Evolutionary conservation across 495 filamentous ascomycete genomes (phyloP).

Genomic region (Cairneyella variabilis): DNA sequence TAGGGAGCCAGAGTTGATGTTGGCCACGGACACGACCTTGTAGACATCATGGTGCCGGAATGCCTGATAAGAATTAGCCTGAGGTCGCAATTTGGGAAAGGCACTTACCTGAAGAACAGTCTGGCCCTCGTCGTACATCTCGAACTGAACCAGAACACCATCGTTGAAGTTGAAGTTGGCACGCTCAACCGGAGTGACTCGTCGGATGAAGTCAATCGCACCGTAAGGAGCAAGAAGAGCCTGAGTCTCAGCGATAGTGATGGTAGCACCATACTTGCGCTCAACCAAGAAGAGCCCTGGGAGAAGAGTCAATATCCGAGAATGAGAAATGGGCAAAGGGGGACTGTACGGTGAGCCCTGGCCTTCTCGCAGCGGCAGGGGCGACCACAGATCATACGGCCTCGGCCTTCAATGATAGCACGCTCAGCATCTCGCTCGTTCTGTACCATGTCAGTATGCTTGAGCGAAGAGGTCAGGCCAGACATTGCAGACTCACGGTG

Average conservation of each 20-base stretch:
- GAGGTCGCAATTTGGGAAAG: conserved; percentile 4
- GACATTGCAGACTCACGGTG: conserved; percentile 51
- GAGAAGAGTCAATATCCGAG: conserved; percentile 8
- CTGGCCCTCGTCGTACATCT: conserved; percentile 37
- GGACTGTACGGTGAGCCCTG: conserved; percentile 51
- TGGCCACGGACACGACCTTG: conserved; percentile 17
- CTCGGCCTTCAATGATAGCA: conserved; percentile 44
- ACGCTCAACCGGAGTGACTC: conserved; percentile 26
- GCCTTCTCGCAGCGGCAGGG: conserved; percentile 56
- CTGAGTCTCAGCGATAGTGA: conserved; percentile 40
- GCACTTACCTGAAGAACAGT: conserved; percentile 37
- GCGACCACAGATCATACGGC: conserved; percentile 48
- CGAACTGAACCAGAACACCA: conserved; percentile 49
- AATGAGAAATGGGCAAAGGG: background rate
- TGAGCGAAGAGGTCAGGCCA: too few relatives aligned
- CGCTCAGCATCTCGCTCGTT: conserved; percentile 40
- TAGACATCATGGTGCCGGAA: conserved; percentile 21
- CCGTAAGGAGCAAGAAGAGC: conserved; percentile 39
- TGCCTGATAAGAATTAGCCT: conserved; percentile 6
- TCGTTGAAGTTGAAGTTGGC: conserved; percentile 25
- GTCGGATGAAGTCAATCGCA: conserved; percentile 6
- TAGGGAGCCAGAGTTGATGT: conserved; percentile 6
- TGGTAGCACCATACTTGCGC: conserved; percentile 32
- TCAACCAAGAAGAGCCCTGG: conserved; percentile 50
- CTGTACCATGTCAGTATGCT: conserved; percentile 24